A percentile compares a stretch with the other conserved stretches of the same genome.
Conservation (phyloP, 2,329 filamentous ascomycete species). For the Exophiala phaeomuriformis region DNA sequence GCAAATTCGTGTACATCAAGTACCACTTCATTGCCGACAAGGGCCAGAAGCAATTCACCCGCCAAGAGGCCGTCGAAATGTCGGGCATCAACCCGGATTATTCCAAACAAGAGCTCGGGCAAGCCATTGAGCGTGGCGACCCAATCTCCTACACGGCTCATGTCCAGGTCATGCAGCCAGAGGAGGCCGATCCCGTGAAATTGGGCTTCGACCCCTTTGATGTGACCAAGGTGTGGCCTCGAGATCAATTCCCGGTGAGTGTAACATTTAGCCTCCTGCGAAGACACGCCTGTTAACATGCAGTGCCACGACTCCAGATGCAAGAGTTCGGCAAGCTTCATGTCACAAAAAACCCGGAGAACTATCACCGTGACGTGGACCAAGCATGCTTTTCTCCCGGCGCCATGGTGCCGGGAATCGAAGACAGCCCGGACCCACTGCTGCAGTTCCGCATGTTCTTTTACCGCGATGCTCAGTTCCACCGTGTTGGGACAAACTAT, state of each 20-base stretch:
- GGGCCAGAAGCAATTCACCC: not conserved
- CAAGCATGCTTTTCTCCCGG: slow-evolving; percentile 60
- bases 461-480: slow-evolving; percentile 48
- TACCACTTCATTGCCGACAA: slow-evolving; percentile 52
- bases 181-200: slow-evolving; percentile 48
- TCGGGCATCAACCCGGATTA: not conserved
- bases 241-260: slow-evolving; percentile 54
- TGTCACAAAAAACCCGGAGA: slow-evolving; percentile 39
- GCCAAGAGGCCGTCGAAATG: not conserved
- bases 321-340: not conserved
- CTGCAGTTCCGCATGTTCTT: slow-evolving; percentile 55
- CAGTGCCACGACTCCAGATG: not conserved
- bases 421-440: slow-evolving; percentile 56
- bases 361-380: slow-evolving; percentile 62
- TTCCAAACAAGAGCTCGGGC: slow-evolving; percentile 51
- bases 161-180: slow-evolving; percentile 56
- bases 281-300: not conserved
- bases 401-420: slow-evolving; percentile 57
- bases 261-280: slow-evolving; percentile 46
- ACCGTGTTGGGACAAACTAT: slow-evolving; percentile 38
- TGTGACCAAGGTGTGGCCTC: slow-evolving; percentile 63
- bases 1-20: slow-evolving; percentile 41
- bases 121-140: slow-evolving; percentile 55
- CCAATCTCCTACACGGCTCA: slow-evolving; percentile 58
- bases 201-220: slow-evolving; percentile 61